These are phyloP conservation scores for Botrytis aclada DNA, from an alignment of 2,329 filamentous ascomycete genomes.

Conservation along the genomic window DNA sequence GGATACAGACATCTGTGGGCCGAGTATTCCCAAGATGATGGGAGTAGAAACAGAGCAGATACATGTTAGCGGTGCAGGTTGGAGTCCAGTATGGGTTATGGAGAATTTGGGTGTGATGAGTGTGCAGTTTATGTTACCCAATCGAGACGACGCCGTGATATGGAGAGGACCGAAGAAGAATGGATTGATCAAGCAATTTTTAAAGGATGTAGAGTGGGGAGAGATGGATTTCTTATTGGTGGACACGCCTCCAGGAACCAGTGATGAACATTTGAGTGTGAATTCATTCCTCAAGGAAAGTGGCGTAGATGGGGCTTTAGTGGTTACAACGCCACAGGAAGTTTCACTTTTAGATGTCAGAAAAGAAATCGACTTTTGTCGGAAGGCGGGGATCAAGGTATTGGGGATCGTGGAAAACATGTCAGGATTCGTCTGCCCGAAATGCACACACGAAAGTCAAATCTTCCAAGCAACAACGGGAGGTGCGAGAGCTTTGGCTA, in stretches of 20 bases:
- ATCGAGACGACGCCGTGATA: slow-evolving; percentile 90
- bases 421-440: slow-evolving; percentile 94
- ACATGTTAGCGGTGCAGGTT: slow-evolving; percentile 82
- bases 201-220: slow-evolving; percentile 98
- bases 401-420: slow-evolving; percentile 96
- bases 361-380: slow-evolving; percentile 97
- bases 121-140: slow-evolving; percentile 96
- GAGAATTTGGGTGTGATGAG: slow-evolving; percentile 97
- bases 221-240: slow-evolving; percentile 90
- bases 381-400: slow-evolving; percentile 85
- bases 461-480: slow-evolving; percentile 93
- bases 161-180: slow-evolving; percentile 99
- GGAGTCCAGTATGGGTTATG: slow-evolving; percentile 92
- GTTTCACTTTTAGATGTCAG: slow-evolving; percentile 87
- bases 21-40: slow-evolving; percentile 98
- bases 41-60: slow-evolving; percentile 92
- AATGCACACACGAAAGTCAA: slow-evolving; percentile 75
- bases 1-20: slow-evolving; percentile 97
- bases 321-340: slow-evolving; percentile 95
- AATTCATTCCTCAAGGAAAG: slow-evolving; percentile 88
- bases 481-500: slow-evolving; percentile 73
- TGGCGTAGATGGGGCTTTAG: slow-evolving; percentile 87
- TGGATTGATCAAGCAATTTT: slow-evolving; percentile 93
- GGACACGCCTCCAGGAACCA: slow-evolving; percentile 93
- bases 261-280: slow-evolving; percentile 91